Percentiles rank a stretch among this genome's conserved stretches.
These are phyloP conservation scores for Phyllostachys edulis DNA, from an alignment of 176 grass and related monocot genomes.

Conservation along the genomic window DNA sequence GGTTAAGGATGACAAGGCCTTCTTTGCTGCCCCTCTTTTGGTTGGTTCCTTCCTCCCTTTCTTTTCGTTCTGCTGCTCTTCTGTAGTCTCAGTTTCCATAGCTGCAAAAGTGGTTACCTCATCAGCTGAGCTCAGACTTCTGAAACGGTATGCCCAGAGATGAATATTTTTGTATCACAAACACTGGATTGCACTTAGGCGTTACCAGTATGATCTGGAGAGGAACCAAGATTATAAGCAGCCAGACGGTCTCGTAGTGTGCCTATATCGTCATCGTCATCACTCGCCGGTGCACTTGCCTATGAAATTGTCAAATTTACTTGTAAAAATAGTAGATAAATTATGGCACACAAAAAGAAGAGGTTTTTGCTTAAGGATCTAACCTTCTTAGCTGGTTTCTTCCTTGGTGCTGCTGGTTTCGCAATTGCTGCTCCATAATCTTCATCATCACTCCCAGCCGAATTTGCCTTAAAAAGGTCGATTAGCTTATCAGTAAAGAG, in stretches of 20 bases:
- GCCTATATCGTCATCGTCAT: conserved; percentile 45
- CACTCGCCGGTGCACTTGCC: conserved; percentile 33
- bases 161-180: not conserved
- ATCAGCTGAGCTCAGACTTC: conserved; percentile 18
- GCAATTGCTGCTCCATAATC: not conserved
- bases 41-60: conserved; percentile 36
- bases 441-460: conserved; percentile 49
- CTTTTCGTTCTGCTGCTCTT: not conserved
- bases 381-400: conserved; percentile 43
- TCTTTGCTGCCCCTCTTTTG: conserved; percentile 51
- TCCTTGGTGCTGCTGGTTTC: conserved; percentile 26
- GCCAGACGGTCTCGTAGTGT: conserved; percentile 51
- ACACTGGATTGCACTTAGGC: not conserved
- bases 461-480: conserved; percentile 32
- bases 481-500: not conserved
- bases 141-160: not conserved
- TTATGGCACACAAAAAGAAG: not conserved
- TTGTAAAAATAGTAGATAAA: not conserved
- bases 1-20: conserved; percentile 13
- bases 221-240: conserved; percentile 37
- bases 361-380: not conserved
- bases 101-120: conserved; percentile 34
- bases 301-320: conserved; percentile 17
- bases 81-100: conserved; percentile 40
- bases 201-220: conserved; percentile 45